phyloP scores from a whole-genome alignment of 371 early-diverging fungal genomes.

The Mucor indicus region DNA sequence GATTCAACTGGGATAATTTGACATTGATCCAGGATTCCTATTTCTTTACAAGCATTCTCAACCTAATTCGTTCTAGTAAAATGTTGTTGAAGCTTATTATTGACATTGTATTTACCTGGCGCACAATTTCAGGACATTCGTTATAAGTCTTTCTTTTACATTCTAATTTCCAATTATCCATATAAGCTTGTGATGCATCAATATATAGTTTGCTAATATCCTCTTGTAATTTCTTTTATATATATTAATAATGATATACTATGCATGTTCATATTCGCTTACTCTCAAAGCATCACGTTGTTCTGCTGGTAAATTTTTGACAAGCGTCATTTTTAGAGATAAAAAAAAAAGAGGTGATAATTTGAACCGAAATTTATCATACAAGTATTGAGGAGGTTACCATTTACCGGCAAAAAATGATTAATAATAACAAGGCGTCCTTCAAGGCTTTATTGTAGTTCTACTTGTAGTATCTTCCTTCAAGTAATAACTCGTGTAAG shows the following conservation, averaged over 20 bases:
- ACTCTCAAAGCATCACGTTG: slow-evolving; percentile 14
- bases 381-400: too few relatives aligned
- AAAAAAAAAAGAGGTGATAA: too few relatives aligned
- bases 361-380: too few relatives aligned
- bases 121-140: slow-evolving; percentile 23
- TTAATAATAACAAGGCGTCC: too few relatives aligned
- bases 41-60: slow-evolving; percentile 15
- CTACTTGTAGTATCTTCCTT: too few relatives aligned
- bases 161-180: slow-evolving; percentile 15
- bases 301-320: slow-evolving; percentile 12
- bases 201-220: slow-evolving; percentile 24
- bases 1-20: slow-evolving; percentile 58
- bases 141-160: slow-evolving; percentile 8
- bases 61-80: slow-evolving; percentile 24
- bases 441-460: too few relatives aligned
- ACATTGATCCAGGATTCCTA: slow-evolving; percentile 25
- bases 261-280: background rate
- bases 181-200: slow-evolving; percentile 17
- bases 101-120: slow-evolving; percentile 1
- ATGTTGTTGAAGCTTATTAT: background rate
- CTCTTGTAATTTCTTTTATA: slow-evolving; percentile 13
- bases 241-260: background rate
- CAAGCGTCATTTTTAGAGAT: slow-evolving; percentile 7
- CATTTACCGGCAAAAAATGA: too few relatives aligned
- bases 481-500: too few relatives aligned